Base-by-base conservation (phyloP, 495 filamentous ascomycete genomes). In the Hypoxylon fuscum region DNA sequence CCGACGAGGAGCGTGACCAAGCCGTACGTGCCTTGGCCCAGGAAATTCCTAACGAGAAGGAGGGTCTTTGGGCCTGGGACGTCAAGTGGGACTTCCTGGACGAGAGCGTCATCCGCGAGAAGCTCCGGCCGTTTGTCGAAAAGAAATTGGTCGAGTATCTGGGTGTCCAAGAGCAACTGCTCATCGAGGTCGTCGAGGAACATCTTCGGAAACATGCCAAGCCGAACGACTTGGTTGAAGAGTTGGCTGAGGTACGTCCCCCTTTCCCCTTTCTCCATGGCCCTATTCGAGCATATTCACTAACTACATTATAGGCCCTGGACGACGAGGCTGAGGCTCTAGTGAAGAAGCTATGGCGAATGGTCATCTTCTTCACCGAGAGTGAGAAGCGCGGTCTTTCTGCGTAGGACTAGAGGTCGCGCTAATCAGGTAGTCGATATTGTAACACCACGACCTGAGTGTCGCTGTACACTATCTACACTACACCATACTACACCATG, bases 351-450 rank as follows among this genome's bases (percentile, higher is more conserved):
- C 82, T 98, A 22, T 98, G 95, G 95, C 85, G 95, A 41, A 96
- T 98, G 93, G 85, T 97, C 45, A 97, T 98, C 72, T 98, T 97
- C 88, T 98, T 93, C 68, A 94, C 91, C 21, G 95, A 98, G 77
- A 89, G 87, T 68, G 95, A 96, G 85, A 96, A 95, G 79, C 83
- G 92, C 54, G 94, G 95, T 0, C 77, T 96, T 32, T 91, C 90
- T 21, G 85, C 86, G 17, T 91, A 79, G 46, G 34, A 4, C 31
- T 9, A 11, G 41, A 34, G 35, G n/a, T n/a, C n/a, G 25, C 10
- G 17, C 7, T 34, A 34, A 42, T 14, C 17, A 1, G 35, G 5
- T 46, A 21, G 38, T 10, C 42, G 5, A 20, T 22, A 2, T 45
- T 40, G 22, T 15, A 31, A 51, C 29, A 34, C 9, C 11, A 27